Base-by-base conservation (phyloP, 208 protist species). In the Trypanosoma melophagium region DNA sequence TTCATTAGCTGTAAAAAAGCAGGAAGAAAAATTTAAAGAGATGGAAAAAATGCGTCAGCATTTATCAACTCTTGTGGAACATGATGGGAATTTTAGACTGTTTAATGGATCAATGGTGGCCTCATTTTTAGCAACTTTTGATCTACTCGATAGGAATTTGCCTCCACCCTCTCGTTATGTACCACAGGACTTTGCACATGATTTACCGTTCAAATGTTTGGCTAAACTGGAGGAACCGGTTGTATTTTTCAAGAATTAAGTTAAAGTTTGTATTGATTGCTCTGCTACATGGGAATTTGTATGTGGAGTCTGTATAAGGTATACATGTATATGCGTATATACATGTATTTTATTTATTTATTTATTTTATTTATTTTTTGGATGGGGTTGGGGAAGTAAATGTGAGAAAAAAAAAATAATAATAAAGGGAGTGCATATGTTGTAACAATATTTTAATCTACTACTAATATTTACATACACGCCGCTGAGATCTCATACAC, bases 91-190 rank as follows among this genome's bases (percentile, higher is more conserved):
- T 19, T 94, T 91, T 64, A 69, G 74, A 51, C 80, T 96, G 41
- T 93, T 86, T 63, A 96, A 93, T 60, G 90, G 86, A 21, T 93
- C 90, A 3, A 63, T 96, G 12, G 88, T 94, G 24, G 83, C 87
- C 14, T 89, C 83, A 7, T 92, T 93, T 44, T 71, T 96, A 14
- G 86, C 83, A 9, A 88, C 86, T 0, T 92, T 88, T 64, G 86
- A 82, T 50, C 69, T 93, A 2, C 61, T 96, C 4, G 81, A 92
- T 52, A 81, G 88, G 10, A 72, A 83, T 41, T 52, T 84, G 58
- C 86, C 87, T 10, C 65, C 81, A 35, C 82, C 84, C 16, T 93
- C 84, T 41, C 81, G 85, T n/a, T 96, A 92, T 72, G 84, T 93
- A 10, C 79, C 88, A 41, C 84, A 92, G 60, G 90, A 96, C 74